A percentile compares a stretch with the other conserved stretches of the same genome.
Evolutionary conservation across 176 grass and related monocot genomes (phyloP).

Genomic region (Ensete glaucum): DNA sequence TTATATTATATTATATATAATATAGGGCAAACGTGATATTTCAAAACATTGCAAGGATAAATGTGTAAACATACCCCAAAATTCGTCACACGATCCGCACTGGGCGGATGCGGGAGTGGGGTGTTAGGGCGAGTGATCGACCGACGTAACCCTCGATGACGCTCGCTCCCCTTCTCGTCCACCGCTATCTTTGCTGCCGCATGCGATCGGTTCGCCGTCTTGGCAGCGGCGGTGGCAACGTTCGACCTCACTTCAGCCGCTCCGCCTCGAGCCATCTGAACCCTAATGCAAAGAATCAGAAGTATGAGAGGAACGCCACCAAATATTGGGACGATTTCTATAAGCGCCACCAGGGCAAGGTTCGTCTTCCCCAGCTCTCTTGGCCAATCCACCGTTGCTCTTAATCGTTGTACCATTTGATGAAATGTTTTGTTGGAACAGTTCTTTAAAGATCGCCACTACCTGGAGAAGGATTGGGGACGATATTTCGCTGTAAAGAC

Average conservation of each 20-base stretch:
- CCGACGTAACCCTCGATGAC: background rate
- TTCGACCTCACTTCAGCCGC: background rate
- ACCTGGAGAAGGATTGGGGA: slow-evolving; percentile 24
- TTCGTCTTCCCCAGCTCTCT: background rate
- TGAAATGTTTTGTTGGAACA: background rate
- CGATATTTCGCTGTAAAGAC: slow-evolving; percentile 14
- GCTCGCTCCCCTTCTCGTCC: background rate
- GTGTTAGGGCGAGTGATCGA: too few species aligned
- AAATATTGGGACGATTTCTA: slow-evolving; percentile 26
- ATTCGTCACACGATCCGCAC: too few species aligned
- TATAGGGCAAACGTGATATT: too few species aligned
- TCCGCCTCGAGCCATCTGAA: background rate
- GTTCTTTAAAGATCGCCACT: slow-evolving; percentile 27
- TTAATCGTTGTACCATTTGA: background rate
- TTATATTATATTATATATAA: too few species aligned
- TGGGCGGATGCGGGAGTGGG: too few species aligned
- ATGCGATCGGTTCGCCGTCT: background rate
- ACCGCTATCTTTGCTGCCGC: slow-evolving; percentile 2
- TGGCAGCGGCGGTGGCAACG: too few species aligned
- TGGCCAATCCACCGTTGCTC: background rate
- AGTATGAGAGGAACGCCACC: slow-evolving; percentile 22
- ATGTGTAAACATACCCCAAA: too few species aligned
- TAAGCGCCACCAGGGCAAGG: slow-evolving; percentile 20
- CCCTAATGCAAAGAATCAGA: background rate
- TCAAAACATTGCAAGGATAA: too few species aligned